Evolutionary conservation across 192 early-diverging fungal species (phyloP).

Genomic region (Podila clonocystis): DNA sequence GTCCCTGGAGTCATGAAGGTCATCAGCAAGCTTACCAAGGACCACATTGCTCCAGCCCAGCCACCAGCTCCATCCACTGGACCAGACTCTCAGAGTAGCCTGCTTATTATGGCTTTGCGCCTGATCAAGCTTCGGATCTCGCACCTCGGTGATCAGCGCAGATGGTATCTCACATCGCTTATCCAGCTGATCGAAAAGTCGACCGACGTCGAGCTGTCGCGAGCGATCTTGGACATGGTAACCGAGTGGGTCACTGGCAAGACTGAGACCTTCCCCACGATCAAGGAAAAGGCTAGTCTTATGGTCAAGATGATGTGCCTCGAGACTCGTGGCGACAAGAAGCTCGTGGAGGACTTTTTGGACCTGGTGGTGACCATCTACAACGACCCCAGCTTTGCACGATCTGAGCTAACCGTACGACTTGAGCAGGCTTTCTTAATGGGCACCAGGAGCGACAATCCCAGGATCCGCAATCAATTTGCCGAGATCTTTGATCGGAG

Average conservation of each 20-base stretch:
- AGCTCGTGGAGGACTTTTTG: conserved; percentile 86
- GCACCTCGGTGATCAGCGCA: conserved; percentile 85
- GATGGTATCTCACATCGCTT: conserved; percentile 83
- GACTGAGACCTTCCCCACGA: conserved; percentile 90
- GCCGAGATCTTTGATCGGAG: conserved; percentile 83
- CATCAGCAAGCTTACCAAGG: conserved; percentile 86
- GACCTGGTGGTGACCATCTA: conserved; percentile 94
- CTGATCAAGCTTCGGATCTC: conserved; percentile 69
- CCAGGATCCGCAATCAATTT: conserved; percentile 83
- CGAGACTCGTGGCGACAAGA: conserved; percentile 74
- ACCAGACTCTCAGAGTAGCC: conserved; percentile 59
- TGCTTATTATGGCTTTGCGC: conserved; percentile 64
- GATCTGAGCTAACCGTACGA: conserved; percentile 92
- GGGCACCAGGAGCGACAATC: conserved; percentile 86
- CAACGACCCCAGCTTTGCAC: conserved; percentile 79
- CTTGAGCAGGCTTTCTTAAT: conserved; percentile 95
- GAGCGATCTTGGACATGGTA: conserved; percentile 83
- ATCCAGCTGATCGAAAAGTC: conserved; percentile 88
- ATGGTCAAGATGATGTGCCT: conserved; percentile 91
- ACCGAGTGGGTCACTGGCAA: conserved; percentile 87
- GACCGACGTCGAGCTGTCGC: conserved; percentile 75
- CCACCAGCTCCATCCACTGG: conserved; percentile 30
- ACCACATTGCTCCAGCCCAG: conserved; percentile 68
- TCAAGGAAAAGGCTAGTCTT: conserved; percentile 96
- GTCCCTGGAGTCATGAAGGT: conserved; percentile 84